phyloP scores from a whole-genome alignment of 441 rosid species.

The Gossypium laxum region DNA sequence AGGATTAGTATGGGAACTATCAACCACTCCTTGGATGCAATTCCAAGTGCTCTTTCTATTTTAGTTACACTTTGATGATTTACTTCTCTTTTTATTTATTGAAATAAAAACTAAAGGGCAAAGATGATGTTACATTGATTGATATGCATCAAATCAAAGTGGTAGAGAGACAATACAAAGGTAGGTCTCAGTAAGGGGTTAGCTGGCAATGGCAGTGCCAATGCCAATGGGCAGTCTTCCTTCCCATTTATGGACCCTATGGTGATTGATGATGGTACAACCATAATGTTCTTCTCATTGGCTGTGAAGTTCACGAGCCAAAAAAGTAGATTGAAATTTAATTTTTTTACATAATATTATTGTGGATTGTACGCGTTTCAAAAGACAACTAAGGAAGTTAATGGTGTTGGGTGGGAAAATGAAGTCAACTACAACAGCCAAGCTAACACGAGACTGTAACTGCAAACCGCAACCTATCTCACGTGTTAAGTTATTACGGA shows the following conservation, averaged over 20 bases:
- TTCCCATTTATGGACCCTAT: not conserved
- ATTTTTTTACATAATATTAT: not conserved
- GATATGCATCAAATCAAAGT: not conserved
- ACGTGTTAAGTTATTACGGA: not conserved
- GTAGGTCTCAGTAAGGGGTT: not conserved
- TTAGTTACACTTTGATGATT: no score
- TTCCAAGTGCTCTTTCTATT: no score
- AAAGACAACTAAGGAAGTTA: not conserved
- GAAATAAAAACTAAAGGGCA: not conserved
- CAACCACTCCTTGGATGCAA: no score
- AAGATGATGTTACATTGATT: not conserved
- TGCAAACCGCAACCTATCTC: not conserved
- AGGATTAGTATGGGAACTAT: no score
- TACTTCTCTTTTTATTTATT: no score
- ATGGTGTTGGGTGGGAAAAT: not conserved
- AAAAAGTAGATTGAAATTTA: not conserved
- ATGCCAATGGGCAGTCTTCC: not conserved
- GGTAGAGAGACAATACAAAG: not conserved
- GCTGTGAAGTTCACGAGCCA: not conserved
- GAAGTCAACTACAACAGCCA: not conserved
- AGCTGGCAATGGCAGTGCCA: conserved; percentile 9
- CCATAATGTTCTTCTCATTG: not conserved
- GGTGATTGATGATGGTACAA: not conserved
- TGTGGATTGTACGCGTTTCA: not conserved
- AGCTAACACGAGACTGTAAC: not conserved